Conservation (phyloP, 768 basidiomycete species). For the Amanita pseudoporphyria region DNA sequence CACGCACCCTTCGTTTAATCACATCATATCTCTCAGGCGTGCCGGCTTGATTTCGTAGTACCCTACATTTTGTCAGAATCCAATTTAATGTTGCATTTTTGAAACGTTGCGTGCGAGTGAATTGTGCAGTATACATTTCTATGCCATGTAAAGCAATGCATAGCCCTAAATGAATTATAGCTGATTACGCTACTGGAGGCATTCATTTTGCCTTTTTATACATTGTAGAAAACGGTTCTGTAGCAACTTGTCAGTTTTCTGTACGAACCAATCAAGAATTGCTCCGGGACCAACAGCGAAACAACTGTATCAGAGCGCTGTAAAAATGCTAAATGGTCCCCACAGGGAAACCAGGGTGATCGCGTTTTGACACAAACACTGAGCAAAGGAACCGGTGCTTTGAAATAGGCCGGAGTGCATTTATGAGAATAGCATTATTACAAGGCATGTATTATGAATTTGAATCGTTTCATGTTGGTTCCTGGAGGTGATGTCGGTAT, state of each 20-base stretch:
- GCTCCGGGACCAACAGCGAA: background rate
- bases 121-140: background rate
- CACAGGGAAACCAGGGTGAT: background rate
- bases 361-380: no score
- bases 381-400: no score
- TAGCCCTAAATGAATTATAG: background rate
- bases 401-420: background rate
- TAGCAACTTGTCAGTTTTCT: background rate
- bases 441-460: background rate
- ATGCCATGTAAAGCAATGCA: background rate
- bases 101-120: background rate
- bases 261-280: background rate
- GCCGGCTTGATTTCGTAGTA: no score
- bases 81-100: background rate
- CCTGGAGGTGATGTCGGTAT: background rate
- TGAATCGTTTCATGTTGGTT: background rate
- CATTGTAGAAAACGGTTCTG: background rate
- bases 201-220: background rate
- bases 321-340: background rate
- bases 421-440: background rate
- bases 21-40: no score
- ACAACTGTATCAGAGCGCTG: background rate
- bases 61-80: no score
- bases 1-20: background rate
- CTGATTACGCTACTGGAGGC: background rate